These are phyloP conservation scores for Podila epigama DNA, from an alignment of 192 early-diverging fungal species.

Conservation along the genomic window DNA sequence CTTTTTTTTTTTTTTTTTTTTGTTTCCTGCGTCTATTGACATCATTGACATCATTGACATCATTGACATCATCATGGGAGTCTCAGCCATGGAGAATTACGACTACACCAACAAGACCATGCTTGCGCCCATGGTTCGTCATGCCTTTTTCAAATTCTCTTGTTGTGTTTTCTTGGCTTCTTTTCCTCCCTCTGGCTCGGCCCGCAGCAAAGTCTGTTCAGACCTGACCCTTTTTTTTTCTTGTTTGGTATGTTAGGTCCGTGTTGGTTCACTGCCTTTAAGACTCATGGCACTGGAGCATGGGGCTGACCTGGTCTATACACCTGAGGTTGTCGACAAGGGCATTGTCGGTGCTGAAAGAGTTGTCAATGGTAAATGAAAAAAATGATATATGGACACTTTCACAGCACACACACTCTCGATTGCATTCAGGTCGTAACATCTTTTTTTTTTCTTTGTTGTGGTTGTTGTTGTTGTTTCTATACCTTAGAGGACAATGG, in stretches of 20 bases:
- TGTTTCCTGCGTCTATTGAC: too few species aligned
- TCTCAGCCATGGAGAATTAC: constrained; percentile 19
- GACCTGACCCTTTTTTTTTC: background rate
- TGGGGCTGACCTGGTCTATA: constrained; percentile 94
- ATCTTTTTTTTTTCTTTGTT: constrained; percentile 6
- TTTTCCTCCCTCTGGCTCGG: too few species aligned
- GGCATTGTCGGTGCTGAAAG: constrained; percentile 78
- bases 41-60: background rate
- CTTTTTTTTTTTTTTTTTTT: background rate
- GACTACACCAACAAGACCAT: constrained; percentile 70
- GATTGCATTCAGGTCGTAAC: too few species aligned
- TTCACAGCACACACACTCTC: too few species aligned
- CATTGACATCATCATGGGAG: background rate
- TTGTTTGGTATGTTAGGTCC: constrained; percentile 50
- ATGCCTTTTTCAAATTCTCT: too few species aligned
- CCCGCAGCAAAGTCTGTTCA: background rate
- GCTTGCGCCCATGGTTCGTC: constrained; percentile 99
- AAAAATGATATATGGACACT: too few species aligned
- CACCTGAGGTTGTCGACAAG: constrained; percentile 90
- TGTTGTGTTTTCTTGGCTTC: background rate
- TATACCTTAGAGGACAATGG: constrained; percentile 62
- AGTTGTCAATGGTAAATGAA: constrained; percentile 69
- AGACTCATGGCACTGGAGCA: constrained; percentile 84
- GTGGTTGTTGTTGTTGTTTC: constrained; percentile 4
- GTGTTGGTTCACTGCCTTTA: constrained; percentile 91